Base-by-base conservation (phyloP, 2,329 filamentous ascomycete species). In the Escovopsis sp. region DNA sequence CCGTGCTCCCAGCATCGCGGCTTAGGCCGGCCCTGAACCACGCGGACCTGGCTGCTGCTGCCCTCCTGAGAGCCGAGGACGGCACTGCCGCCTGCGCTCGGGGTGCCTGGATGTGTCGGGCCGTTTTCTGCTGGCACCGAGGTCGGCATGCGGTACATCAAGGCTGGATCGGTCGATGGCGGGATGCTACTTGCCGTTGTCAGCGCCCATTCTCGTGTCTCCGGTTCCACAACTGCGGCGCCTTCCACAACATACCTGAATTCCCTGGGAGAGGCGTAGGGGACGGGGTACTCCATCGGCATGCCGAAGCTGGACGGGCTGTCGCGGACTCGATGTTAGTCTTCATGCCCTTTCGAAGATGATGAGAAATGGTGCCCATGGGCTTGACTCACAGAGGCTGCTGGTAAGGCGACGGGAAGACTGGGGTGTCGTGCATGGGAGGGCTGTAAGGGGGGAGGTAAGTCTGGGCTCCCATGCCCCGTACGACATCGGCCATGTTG, bases 1-100 rank as follows among this genome's bases (percentile, higher is more conserved):
- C 88, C 89, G 56, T 96, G 89, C 46, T 95, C 89, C 84, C 85
- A 96, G 62, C 89, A 95, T 58, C 94, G 86, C 37, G 88, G 87
- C 64, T 94, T 94, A n/a, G 86, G 86, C 49, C 84, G 74, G 51
- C 77, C 79, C 58, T 83, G 81, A 14, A 87, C 71, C 13, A 87
- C 76, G 45, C 83, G 72, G 33, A 84, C 77, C 49, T 76, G 66
- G 35, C 65, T 57, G 5, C 20, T 20, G 35, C 65, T 57, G 32
- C 60, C 58, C 47, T 66, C 62, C 47, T 64, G 59, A 48, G 50
- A 51, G 50, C 51, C 47, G 34, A 54, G 29, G 34, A 32, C 33
- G 11, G 24, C 24, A 25, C n/a, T 29, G 38, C 13, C 25, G 9
- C 38, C n/a, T 10, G 38, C 34, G 30, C 37, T 36, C 7, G 37